Conservation (phyloP, 768 basidiomycete genomes). For the Russula olivacea region DNA sequence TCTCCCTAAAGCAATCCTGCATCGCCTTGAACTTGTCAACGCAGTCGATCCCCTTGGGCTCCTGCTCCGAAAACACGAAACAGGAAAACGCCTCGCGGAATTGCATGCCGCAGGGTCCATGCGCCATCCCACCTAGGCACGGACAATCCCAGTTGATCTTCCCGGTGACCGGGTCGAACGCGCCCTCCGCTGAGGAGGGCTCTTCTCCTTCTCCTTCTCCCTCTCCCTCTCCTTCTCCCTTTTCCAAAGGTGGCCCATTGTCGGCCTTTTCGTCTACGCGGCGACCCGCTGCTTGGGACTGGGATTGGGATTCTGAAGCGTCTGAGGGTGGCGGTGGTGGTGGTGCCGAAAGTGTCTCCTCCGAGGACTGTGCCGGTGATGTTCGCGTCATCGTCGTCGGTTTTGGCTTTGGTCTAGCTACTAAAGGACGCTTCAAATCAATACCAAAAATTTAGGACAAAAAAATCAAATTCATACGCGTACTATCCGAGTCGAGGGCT, state of each 20-base stretch:
- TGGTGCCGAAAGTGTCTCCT: slow-evolving; percentile 6
- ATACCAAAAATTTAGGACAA: neutral
- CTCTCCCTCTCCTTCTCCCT: slow-evolving; percentile 27
- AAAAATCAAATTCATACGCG: no score
- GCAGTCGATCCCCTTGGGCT: slow-evolving; percentile 97
- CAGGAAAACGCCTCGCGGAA: slow-evolving; percentile 97
- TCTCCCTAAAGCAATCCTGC: slow-evolving; percentile 95
- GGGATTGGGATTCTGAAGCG: neutral
- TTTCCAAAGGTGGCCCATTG: slow-evolving; percentile 26
- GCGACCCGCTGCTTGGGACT: neutral
- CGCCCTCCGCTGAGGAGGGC: slow-evolving; percentile 37
- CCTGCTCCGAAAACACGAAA: slow-evolving; percentile 88
- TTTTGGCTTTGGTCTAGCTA: slow-evolving; percentile 12
- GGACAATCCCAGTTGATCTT: slow-evolving; percentile 99
- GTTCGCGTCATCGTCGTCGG: no score
- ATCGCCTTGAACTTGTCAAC: slow-evolving; percentile 96
- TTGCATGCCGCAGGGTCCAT: slow-evolving; percentile 90
- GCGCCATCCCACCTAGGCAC: slow-evolving; percentile 97
- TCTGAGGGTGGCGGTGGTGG: neutral
- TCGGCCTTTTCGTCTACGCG: slow-evolving; percentile 17
- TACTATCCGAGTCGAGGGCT: slow-evolving; percentile 27
- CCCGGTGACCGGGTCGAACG: slow-evolving; percentile 93
- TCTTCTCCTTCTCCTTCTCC: slow-evolving; percentile 27
- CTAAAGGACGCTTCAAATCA: neutral
- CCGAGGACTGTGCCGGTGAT: slow-evolving; percentile 4